Base-by-base conservation (phyloP, 257 asterid genomes). In the Solanum virginianum region DNA sequence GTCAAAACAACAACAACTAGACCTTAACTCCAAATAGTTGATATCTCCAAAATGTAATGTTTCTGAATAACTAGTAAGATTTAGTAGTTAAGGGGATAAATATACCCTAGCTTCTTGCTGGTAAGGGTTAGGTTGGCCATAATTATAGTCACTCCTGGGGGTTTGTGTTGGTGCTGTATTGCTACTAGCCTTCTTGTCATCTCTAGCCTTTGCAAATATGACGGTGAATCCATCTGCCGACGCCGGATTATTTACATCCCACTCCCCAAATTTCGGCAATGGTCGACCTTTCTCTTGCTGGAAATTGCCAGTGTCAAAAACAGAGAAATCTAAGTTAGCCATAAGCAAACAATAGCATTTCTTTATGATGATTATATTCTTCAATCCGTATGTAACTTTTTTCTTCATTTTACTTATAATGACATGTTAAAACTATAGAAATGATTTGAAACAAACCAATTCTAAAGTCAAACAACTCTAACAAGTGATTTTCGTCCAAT, bases 221-320 rank as follows among this genome's bases (percentile, higher is more conserved):
- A 88, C 92, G 2, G 91, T 90, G 55, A 90, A 89, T 55, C 92
- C 92, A 74, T 90, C 92, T n/a, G 91, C 91, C 0, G 92, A 90
- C 13, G 92, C 90, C 0, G 91, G 92, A 85, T 90, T 88, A 22
- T 87, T 89, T 56, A 89, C 92, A 83, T 90, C 92, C 91, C 91
- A 90, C 82, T 90, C 92, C 26, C 92, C 92, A 29, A 90, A 90
- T 84, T 87, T 90, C 66, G 92, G 92, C 88, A 90, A 83, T 22
- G 92, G 89, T 84, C 90, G 88, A 53, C 90, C 89, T 83, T 83
- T 86, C 36, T 87, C 90, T 13, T 87, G 84, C 89, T 90, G 7
- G 22, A 49, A 49, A 74, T 47, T 17, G 39, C 39, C 39, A 36
- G 41, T n/a, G 41, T 47, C 59, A 51, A 15, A 22, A 77, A 51